These are phyloP conservation scores for Pholiota microspora DNA, from an alignment of 768 basidiomycete species.

Conservation along the genomic window DNA sequence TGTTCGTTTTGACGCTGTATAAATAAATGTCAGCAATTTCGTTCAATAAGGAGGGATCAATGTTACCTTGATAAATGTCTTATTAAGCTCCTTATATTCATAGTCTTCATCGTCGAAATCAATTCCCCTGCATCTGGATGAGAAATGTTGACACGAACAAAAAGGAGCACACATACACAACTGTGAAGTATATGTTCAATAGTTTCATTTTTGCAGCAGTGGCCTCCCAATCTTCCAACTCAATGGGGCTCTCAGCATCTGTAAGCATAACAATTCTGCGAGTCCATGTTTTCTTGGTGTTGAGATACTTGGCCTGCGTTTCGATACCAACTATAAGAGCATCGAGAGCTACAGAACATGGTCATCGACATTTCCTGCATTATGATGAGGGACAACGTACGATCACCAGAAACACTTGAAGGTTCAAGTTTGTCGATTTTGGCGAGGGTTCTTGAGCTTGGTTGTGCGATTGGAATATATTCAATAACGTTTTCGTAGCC, in stretches of 20 bases:
- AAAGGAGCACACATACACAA: conserved; percentile 56
- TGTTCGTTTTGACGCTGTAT: conserved; percentile 68
- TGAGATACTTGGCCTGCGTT: conserved; percentile 67
- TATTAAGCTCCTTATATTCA: conserved; percentile 62
- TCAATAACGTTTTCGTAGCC: conserved; percentile 77
- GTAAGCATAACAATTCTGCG: conserved; percentile 83
- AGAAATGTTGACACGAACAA: not conserved
- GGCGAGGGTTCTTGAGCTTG: conserved; percentile 63
- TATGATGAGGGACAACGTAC: conserved; percentile 37
- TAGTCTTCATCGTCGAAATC: conserved; percentile 81
- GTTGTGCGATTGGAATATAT: conserved; percentile 66
- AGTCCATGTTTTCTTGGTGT: conserved; percentile 78
- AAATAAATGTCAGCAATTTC: not conserved
- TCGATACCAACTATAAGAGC: conserved; percentile 86
- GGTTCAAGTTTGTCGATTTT: conserved; percentile 60
- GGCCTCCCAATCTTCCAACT: conserved; percentile 73
- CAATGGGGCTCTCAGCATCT: conserved; percentile 76
- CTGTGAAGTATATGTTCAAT: conserved; percentile 54
- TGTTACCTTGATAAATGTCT: conserved; percentile 69
- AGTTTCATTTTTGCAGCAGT: conserved; percentile 64
- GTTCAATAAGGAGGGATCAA: not conserved
- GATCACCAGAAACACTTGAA: conserved; percentile 59
- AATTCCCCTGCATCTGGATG: conserved; percentile 57
- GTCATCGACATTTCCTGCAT: not conserved
- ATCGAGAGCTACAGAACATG: conserved; percentile 62